A percentile compares a stretch with the other conserved stretches of the same genome.
These are phyloP conservation scores for Oryza brachyantha DNA, from an alignment of 176 grass and related monocot genomes.

Conservation along the genomic window DNA sequence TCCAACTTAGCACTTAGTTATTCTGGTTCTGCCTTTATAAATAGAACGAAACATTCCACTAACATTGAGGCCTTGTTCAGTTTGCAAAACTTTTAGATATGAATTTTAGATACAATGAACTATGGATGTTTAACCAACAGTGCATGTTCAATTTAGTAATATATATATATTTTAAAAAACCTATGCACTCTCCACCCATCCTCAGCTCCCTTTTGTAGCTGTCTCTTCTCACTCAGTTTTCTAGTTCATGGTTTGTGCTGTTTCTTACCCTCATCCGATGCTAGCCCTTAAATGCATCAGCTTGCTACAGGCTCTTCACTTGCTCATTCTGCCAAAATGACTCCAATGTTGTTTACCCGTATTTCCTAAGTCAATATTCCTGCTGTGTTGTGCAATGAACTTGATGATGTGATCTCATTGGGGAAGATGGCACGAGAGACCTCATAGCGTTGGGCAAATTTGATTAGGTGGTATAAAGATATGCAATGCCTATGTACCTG, in stretches of 20 bases:
- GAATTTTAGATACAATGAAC: neutral
- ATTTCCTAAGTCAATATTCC: neutral
- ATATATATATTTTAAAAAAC: neutral
- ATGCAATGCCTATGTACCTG: neutral
- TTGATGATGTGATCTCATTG: neutral
- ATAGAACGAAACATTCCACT: neutral
- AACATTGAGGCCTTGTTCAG: neutral
- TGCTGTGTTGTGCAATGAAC: neutral
- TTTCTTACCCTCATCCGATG: no score
- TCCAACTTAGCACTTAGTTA: neutral
- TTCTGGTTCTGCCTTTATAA: neutral
- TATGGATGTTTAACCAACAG: neutral
- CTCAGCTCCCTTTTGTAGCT: neutral
- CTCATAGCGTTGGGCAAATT: neutral
- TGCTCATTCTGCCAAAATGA: neutral
- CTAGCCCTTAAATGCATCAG: neutral
- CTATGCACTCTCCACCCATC: neutral
- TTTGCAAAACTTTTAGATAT: neutral
- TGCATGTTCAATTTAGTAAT: neutral
- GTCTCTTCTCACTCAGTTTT: neutral
- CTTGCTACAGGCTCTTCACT: neutral
- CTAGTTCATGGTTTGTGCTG: neutral
- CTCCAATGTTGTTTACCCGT: neutral
- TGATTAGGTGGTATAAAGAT: neutral
- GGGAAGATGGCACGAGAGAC: neutral